Conservation (phyloP, 768 basidiomycete species). For the Naganishia onofrii region DNA sequence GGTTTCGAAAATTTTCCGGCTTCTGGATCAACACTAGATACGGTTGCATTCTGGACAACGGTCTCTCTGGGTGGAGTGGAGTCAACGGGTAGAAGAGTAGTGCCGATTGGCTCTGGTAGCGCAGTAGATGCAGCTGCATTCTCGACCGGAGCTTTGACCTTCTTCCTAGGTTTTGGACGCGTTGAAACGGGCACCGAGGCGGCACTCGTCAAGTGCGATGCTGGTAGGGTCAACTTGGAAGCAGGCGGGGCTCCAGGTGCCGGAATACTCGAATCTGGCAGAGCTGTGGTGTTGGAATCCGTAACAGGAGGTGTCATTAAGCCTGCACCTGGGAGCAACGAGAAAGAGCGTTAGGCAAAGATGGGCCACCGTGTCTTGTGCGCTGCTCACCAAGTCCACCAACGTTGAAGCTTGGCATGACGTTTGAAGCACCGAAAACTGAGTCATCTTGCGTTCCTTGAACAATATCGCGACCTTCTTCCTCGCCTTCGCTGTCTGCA, state of each 20-base stretch:
- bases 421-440: not conserved
- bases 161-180: slow-evolving; percentile 14
- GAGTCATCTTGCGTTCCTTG: not conserved
- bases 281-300: not conserved
- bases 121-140: not conserved
- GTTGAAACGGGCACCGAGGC: not conserved
- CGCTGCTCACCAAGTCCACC: not conserved
- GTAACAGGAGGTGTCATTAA: not conserved
- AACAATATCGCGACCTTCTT: slow-evolving; percentile 2
- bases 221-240: not conserved
- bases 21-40: not conserved
- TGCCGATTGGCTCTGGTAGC: not conserved
- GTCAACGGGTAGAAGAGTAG: not conserved
- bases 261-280: not conserved
- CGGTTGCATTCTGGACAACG: not conserved
- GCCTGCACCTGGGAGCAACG: not conserved
- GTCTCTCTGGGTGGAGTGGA: not conserved
- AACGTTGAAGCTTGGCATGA: not conserved
- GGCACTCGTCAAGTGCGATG: not conserved
- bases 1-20: not conserved
- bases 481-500: slow-evolving; percentile 22
- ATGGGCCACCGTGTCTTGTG: not conserved
- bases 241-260: not conserved
- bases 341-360: not conserved
- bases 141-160: not conserved